Evolutionary conservation across 345 rosid genomes (phyloP).

Genomic region (Mangifera indica): DNA sequence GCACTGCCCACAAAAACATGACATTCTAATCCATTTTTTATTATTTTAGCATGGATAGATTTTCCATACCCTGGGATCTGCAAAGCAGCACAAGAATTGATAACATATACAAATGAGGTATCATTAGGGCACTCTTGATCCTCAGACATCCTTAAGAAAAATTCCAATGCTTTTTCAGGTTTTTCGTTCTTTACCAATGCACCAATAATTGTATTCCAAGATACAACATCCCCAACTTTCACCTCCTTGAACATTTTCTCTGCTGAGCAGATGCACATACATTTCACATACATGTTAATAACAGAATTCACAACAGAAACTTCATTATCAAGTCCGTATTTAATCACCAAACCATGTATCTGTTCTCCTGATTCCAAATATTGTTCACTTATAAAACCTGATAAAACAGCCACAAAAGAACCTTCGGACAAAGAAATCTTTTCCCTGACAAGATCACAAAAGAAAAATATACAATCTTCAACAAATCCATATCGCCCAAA

Average conservation of each 20-base stretch:
- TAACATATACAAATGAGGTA: slow-evolving; percentile 51
- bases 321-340: slow-evolving; percentile 41
- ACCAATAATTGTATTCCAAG: slow-evolving; percentile 70
- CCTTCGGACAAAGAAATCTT: slow-evolving; percentile 44
- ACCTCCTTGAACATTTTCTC: slow-evolving; percentile 52
- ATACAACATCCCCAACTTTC: slow-evolving; percentile 46
- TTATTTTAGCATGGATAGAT: slow-evolving; percentile 52
- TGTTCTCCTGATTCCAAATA: slow-evolving; percentile 53
- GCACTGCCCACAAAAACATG: slow-evolving; percentile 66
- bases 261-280: slow-evolving; percentile 34
- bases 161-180: slow-evolving; percentile 47
- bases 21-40: slow-evolving; percentile 43
- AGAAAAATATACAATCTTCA: slow-evolving; percentile 42
- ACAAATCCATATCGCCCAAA: slow-evolving; percentile 51
- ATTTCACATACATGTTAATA: slow-evolving; percentile 58
- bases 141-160: slow-evolving; percentile 43
- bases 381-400: slow-evolving; percentile 42
- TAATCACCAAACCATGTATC: slow-evolving; percentile 59
- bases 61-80: slow-evolving; percentile 41
- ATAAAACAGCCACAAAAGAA: slow-evolving; percentile 62
- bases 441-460: slow-evolving; percentile 47
- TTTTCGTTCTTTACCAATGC: slow-evolving; percentile 47
- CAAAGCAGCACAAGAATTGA: slow-evolving; percentile 45
- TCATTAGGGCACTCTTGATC: slow-evolving; percentile 44
- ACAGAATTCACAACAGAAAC: slow-evolving; percentile 56